Base-by-base conservation (phyloP, 2,329 filamentous ascomycete genomes). In the Stromatinia cepivora region DNA sequence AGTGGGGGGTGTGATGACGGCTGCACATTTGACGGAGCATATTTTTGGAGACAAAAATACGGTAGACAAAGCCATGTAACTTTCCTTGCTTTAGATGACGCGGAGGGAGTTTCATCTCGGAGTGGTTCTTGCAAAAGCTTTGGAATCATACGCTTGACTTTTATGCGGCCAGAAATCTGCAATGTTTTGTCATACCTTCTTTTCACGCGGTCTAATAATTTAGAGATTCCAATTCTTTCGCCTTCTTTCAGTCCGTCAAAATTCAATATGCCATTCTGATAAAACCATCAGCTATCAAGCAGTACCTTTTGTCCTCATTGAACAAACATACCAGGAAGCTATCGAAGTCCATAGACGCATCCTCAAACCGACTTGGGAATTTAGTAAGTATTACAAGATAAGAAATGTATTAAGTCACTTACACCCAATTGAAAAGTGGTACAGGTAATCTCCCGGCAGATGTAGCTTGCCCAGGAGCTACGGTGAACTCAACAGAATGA, bases 31-130 rank as follows among this genome's bases (percentile, higher is more conserved):
- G 77, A 76, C 8, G 76, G 75, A 2, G 82, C 72, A 69, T 83
- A 84, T 34, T 79, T 78, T 64, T 83, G 79, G 0, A 85, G 77
- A 2, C 79, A 79, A 71, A 85, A 84, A 71, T 84, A 85, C 0
- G 84, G 84, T 20, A 84, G 54, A 48, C 71, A 73, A 42, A 75
- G 50, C 73, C 73, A 74, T 15, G 67, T 70, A 31, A 74, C 48
- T 20, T 65, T 70, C 36, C 65, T 73, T 8, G 69, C 25, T 42
- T 64, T 73, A 9, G 66, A 65, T n/a, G 28, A 22, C 25, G 56
- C 59, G 8, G 62, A 52, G 5, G 64, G 64, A 5, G 53, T 63
- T 53, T 73, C 70, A 46, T 48, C 61, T 15, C 56, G 46, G 8
- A 74, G 36, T 48, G 45, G 67, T 22, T 74, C 72, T 54, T 72